These are phyloP conservation scores for Fusarium sororula DNA, from an alignment of 2,329 filamentous ascomycete species.

Conservation along the genomic window DNA sequence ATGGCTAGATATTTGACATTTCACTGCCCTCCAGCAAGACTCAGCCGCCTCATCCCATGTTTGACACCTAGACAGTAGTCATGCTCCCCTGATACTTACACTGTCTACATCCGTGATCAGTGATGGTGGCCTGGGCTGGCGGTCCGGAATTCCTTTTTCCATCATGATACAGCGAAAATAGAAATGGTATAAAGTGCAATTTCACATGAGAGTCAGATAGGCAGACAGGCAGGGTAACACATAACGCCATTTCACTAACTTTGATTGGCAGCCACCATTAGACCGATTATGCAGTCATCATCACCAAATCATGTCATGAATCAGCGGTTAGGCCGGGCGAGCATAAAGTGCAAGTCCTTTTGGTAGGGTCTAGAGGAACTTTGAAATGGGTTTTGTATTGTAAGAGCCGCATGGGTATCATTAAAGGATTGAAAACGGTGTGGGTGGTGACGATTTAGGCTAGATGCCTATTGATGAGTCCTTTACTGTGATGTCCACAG, in stretches of 20 bases:
- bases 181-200: background rate
- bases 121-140: background rate
- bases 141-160: background rate
- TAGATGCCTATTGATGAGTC: background rate
- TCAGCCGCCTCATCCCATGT: background rate
- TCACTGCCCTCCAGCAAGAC: background rate
- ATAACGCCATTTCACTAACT: fast-evolving
- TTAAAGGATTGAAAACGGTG: background rate
- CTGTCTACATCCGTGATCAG: background rate
- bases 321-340: too few relatives aligned
- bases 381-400: background rate
- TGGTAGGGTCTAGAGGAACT: background rate
- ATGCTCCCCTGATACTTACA: background rate
- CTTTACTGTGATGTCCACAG: background rate
- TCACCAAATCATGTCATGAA: background rate
- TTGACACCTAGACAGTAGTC: too few relatives aligned
- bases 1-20: background rate
- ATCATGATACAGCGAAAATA: background rate
- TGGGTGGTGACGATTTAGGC: background rate
- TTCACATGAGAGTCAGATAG: background rate
- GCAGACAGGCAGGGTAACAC: background rate
- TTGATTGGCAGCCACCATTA: background rate
- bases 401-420: background rate
- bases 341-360: background rate
- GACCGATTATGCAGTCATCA: background rate